Evolutionary conservation across 345 rosid genomes (phyloP), one percentile per base, ranked within the genome.

Genomic region (Trapa bicornis): DNA sequence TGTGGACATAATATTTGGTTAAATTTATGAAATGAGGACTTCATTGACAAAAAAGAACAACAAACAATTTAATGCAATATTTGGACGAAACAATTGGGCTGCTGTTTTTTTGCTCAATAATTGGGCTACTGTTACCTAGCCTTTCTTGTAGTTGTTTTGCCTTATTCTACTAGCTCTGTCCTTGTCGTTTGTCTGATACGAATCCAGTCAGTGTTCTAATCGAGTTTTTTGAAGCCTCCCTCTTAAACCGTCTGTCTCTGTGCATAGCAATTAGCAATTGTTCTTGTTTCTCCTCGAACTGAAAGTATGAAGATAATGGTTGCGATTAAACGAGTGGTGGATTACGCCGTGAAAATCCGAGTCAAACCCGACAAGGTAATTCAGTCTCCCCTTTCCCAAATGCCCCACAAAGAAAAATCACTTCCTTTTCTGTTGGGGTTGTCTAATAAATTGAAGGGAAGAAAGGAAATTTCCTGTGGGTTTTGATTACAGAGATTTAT

Each of bases 311-410:
- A 84, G 94, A 85, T 90, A 63, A 74, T 90, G 87, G 97, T 90
- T 70, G 89, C 98, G 61, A 80, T 90, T 56, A 93, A 90, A 72
- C 88, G 98, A 48, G 97, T 93, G 5, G 83, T 90, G 48, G 97
- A 93, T 71, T 90, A 93, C 67, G 96, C 97, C 63, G 97, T 93
- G 72, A 93, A 90, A 85, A 90, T 93, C 88, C 83, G 97, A 66
- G 96, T 93, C 54, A 93, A 87, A 72, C 78, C 95, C 77, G 94
- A 93, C 72, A 90, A 87, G 98, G 98, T 86, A 77, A 66, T 29
- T 35, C 63, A 32, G 37, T 58, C 37, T 58, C 38, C 9, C 38
- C 3, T n/a, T 33, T 35, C 63, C 63, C 15, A 9, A 8, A 5
- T 33, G 63, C 63, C 37, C 37, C 37, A 12, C 37, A 10, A 2